Evolutionary conservation across 371 early-diverging fungal genomes (phyloP), one percentile per base, ranked within the genome.

Genomic region (Gilbertella persicaria): DNA sequence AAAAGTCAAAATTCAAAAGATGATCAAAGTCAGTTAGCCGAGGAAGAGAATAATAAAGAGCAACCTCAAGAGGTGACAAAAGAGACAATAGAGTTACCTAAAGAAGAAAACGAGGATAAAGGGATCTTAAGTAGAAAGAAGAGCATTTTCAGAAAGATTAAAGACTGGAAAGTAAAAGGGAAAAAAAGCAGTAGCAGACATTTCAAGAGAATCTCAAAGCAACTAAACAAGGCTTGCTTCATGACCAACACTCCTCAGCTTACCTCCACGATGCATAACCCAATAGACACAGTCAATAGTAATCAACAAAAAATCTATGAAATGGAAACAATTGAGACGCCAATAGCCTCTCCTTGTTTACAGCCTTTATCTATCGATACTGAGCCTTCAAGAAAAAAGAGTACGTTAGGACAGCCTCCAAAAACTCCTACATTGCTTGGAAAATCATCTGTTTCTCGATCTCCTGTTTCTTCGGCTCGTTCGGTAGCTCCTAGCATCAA

Each of bases 401-500:
- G 26, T 53, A 13, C 39, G 35, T 5, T 47, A 41, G 21, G n/a
- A n/a, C 56, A 38, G 19, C 41, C 45, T 3, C 43, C 59, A 2
- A 55, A 45, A 5, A 33, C 24, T 12, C 46, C 37, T 10, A 49
- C 53, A 14, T 56, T 40, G 46, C 37, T 55, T 3, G 73, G 67
- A 8, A 65, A 67, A 45, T 69, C 71, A 0, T 68, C 82, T 13
- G 67, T 68, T 1, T 79, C 78, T 5, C 82, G 79, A 30, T 70
- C 80, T 14, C 60, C 76, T 12, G 43, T 63, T 7, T 26, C 59
- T 0, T 53, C 71, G 5, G 62, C 71, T 0, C 69, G 83, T 13
- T 82, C 82, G 5, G 67, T 72, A 0, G 72, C 79, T 12, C 91
- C 93, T 0, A 84, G 86, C 33, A 93, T 93, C 68, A 91, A 91